Evolutionary conservation across 2,329 filamentous ascomycete species (phyloP), one percentile per base, ranked within the genome.

Genomic region (Aspergillus japonicus): DNA sequence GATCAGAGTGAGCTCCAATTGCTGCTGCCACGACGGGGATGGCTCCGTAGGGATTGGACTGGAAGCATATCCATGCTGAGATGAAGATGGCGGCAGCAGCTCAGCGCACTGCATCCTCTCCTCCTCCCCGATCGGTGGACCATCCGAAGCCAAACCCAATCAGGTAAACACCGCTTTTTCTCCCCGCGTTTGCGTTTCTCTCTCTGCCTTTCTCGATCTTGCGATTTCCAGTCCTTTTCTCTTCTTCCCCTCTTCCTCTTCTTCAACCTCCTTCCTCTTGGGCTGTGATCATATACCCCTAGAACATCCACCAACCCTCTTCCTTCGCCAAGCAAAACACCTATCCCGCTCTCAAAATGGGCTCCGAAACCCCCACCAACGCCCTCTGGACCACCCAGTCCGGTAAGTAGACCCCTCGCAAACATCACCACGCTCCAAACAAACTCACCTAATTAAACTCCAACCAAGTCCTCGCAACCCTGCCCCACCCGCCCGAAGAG

Each of bases 401-500:
- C 47, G 73, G 75, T 76, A 67, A 62, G 65, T 62, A 12, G 35
- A 47, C 23, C 23, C 26, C 12, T 65, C 16, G 14, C 39, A 33
- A 47, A 16, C 47, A 48, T 5, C 33, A 23, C 47, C 8, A 52
- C 21, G 35, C 21, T 42, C 35, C 44, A 19, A 52, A 54, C 24
- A 26, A 53, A 47, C 52, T 53, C 26, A 54, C 33, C 21, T 29
- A 29, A 29, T 1, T 8, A 5, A 29, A 29, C 26, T 8, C 7
- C 26, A 29, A 5, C 26, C 26, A 85, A 85, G 91, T 90, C 31
- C 81, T 95, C 29, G 81, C 84, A 11, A 83, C 84, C 2, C 83
- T 96, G 50, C 80, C 84, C 29, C 82, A 83, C 61, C 84, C 82
- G n/a, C 85, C 85, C 2, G 70, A 78, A 24, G 82, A 87, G 66